Evolutionary conservation across 2,329 filamentous ascomycete genomes (phyloP), one percentile per base, ranked within the genome.

Genomic region (Dothidotthia symphoricarpi): DNA sequence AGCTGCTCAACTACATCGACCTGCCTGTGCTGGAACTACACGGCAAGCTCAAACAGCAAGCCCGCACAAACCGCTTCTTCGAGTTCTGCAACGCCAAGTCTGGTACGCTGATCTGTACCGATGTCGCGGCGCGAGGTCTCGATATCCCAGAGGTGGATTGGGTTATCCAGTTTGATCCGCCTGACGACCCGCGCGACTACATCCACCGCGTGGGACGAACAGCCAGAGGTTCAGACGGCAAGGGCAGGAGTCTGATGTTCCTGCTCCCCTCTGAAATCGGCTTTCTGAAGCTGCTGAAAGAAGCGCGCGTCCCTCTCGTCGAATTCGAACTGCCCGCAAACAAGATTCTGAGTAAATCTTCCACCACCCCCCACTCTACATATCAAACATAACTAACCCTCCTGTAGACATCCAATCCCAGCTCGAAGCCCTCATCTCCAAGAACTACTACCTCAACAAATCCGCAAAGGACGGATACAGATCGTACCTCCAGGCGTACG

Each of bases 51-150:
- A 98, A 98, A 71, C 93, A 98, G 70, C 89, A 96, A 70, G 95
- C 95, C 69, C 86, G 93, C n/a, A 98, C 93, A 16, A 95, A 94
- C 64, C 95, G 89, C 1, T 98, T 98, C 68, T 98, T 97, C 68
- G 91, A 97, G 66, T 98, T 98, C 66, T 84, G 81, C 61, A 89
- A 90, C 59, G 85, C 90, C 13, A 83, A 82, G 51, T 81, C 86
- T 51, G 93, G 91, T 16, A 95, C 87, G 1, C 70, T 98, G 36
- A 93, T 98, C 54, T 96, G 90, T 71, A 98, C 93, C 0, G 93
- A 98, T 60, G 93, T 98, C 48, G 93, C 93, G 30, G 93, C 93
- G 3, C 78, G 93, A 74, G 93, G 93, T 24, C 78, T 98, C 32
- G 93, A 97, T 76, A 96, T 97, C 49, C 91, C 91, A 0, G 84